Evolutionary conservation across 345 rosid genomes (phyloP), one percentile per base, ranked within the genome.

Genomic region (Populus tremula): DNA sequence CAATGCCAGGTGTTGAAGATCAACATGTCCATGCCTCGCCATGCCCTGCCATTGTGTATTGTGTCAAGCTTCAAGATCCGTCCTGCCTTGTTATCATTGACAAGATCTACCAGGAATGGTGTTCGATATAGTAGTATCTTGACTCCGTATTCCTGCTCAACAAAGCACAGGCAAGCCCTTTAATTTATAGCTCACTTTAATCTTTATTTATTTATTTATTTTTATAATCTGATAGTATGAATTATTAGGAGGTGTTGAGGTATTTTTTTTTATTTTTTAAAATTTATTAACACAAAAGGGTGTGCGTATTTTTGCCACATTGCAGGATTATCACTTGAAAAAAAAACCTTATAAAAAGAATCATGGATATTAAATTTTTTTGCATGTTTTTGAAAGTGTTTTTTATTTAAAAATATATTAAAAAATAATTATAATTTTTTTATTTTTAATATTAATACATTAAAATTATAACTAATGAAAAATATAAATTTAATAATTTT

Each of bases 1-100:
- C 99, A 95, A 67, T 93, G 97, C 98, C 99, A 91, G 0, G 92
- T 79, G 89, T 91, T 95, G 73, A 95, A 93, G 70, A 95, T 80
- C 83, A 95, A 74, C 83, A 93, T 82, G 86, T 95, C 99, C 97
- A 92, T 90, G 69, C 96, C 97, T 82, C 49, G 83, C 99, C 99
- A 95, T 41, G 89, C 75, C 8, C 80, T 70, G 5, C 99, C 99
- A 35, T 78, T 76, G 67, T 71, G 80, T 35, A 95, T 95, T 1
- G 98, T 91, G 71, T 90, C 93, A 0, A 93, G 87, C 85, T 93
- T 92, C 81, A 93, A 80, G 5, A 93, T 87, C 68, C 82, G 77
- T 43, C 97, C 96, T 33, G 45, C 83, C 49, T 70, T 79, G 31
- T 79, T 88, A 7, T 33, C 35, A 4, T 74, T 72, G 17, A 83